These are phyloP conservation scores for Penicillium sclerotiorum DNA, from an alignment of 2,329 filamentous ascomycete species.

Conservation along the genomic window DNA sequence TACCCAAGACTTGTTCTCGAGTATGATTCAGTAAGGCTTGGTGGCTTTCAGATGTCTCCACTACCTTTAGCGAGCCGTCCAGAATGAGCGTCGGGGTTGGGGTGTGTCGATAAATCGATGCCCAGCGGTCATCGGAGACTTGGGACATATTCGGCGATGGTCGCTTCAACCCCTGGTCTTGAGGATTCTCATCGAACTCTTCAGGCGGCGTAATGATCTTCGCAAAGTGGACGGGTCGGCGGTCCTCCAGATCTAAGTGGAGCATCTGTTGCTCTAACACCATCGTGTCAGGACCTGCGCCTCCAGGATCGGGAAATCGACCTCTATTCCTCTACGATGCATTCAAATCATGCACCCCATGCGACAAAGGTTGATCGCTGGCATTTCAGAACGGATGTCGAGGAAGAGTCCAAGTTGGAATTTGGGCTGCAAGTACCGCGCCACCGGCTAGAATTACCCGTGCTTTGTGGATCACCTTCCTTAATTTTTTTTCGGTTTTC, in stretches of 20 bases:
- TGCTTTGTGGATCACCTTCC: no score
- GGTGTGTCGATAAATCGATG: slow-evolving; percentile 32
- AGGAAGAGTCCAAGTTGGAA: no score
- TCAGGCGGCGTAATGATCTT: slow-evolving; percentile 28
- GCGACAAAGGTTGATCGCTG: neutral
- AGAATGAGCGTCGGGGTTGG: slow-evolving; percentile 45
- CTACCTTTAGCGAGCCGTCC: slow-evolving; percentile 38
- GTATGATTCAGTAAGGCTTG: slow-evolving; percentile 34
- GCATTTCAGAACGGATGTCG: no score
- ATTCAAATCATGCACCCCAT: neutral
- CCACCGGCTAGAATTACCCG: no score
- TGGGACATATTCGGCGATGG: neutral
- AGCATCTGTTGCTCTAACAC: slow-evolving; percentile 27
- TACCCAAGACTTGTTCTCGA: slow-evolving; percentile 40
- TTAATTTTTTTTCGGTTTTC: neutral
- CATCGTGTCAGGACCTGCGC: slow-evolving; percentile 16
- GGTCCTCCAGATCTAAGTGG: slow-evolving; percentile 24
- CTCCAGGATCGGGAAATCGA: slow-evolving; percentile 10
- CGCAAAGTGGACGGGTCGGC: slow-evolving; percentile 20
- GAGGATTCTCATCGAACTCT: slow-evolving; percentile 16
- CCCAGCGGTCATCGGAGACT: slow-evolving; percentile 10
- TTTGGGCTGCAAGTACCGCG: no score
- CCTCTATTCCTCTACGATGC: no score
- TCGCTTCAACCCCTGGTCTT: neutral
- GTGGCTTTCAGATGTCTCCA: slow-evolving; percentile 50